These are phyloP conservation scores for Fraxinus pennsylvanica DNA, from an alignment of 257 asterid species.

Conservation along the genomic window DNA sequence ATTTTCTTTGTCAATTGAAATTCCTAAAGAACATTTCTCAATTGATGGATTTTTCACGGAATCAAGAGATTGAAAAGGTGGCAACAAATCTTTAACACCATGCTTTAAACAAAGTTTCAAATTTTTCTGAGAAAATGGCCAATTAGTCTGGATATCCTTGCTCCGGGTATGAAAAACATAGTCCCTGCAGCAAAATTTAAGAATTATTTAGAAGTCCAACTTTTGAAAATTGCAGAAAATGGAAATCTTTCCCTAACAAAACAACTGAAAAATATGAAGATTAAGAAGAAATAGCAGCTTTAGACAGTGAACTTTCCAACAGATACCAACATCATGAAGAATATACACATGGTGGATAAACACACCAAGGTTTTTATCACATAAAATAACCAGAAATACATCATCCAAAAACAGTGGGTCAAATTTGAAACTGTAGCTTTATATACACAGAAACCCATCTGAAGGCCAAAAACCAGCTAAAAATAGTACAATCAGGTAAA, in stretches of 20 bases:
- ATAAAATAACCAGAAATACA: constrained; percentile 49
- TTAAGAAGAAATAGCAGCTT: background rate
- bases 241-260: constrained; percentile 20
- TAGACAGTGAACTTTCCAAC: constrained; percentile 23
- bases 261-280: background rate
- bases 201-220: background rate
- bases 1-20: constrained; percentile 15
- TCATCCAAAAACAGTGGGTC: constrained; percentile 28
- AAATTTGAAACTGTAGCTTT: constrained; percentile 28
- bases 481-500: constrained; percentile 8
- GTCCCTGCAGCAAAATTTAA: constrained; percentile 58
- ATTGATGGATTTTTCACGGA: constrained; percentile 41
- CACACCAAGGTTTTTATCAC: constrained; percentile 19
- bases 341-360: constrained; percentile 8
- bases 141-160: constrained; percentile 66
- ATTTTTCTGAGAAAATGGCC: constrained; percentile 87
- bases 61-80: constrained; percentile 71
- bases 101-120: constrained; percentile 74
- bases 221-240: background rate
- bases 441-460: constrained; percentile 23
- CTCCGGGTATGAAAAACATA: constrained; percentile 64
- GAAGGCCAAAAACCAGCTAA: constrained; percentile 23
- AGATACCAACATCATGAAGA: background rate
- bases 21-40: constrained; percentile 22
- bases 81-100: constrained; percentile 72